Percentiles rank a stretch among this genome's conserved stretches.
phyloP scores from a whole-genome alignment of 2,329 filamentous ascomycete species.

The Calonectria ilicicola region DNA sequence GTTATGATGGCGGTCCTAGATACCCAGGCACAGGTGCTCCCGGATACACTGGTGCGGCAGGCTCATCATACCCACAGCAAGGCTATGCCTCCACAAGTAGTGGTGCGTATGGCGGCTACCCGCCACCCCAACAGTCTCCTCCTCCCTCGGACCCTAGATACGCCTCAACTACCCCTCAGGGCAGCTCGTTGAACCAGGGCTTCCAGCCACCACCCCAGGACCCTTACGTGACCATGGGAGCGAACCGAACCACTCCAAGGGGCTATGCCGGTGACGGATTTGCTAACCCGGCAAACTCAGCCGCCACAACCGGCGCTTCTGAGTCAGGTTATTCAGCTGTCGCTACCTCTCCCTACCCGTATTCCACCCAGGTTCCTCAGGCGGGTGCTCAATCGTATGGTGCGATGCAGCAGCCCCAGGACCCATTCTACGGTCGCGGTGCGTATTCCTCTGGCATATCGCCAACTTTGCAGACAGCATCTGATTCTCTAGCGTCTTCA shows the following conservation, averaged over 20 bases:
- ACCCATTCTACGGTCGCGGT: constrained; percentile 71
- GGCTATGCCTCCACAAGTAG: constrained; percentile 46
- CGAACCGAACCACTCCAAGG: constrained; percentile 48
- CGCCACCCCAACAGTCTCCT: constrained; percentile 48
- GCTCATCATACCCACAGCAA: constrained; percentile 47
- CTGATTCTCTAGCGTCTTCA: constrained; percentile 62
- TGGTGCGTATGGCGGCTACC: constrained; percentile 47
- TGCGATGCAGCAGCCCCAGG: constrained; percentile 58
- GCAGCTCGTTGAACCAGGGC: constrained; percentile 46
- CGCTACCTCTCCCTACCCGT: constrained; percentile 45
- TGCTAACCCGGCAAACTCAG: constrained; percentile 45
- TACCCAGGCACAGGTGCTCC: constrained; percentile 64
- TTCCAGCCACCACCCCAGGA: constrained; percentile 46
- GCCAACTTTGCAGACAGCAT: constrained; percentile 29
- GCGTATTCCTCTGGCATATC: constrained; percentile 57
- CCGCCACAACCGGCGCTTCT: constrained; percentile 45
- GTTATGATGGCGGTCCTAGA: constrained; percentile 56
- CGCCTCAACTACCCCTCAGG: constrained; percentile 41
- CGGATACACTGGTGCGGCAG: constrained; percentile 61
- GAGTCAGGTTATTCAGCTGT: constrained; percentile 48
- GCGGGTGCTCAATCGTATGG: constrained; percentile 48
- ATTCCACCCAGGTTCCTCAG: constrained; percentile 52
- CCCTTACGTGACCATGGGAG: constrained; percentile 51
- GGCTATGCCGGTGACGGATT: constrained; percentile 49
- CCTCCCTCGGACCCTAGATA: constrained; percentile 50